Conservation (phyloP, 1,284 basidiomycete species). For the Cutaneotrichosporon mucoides region DNA sequence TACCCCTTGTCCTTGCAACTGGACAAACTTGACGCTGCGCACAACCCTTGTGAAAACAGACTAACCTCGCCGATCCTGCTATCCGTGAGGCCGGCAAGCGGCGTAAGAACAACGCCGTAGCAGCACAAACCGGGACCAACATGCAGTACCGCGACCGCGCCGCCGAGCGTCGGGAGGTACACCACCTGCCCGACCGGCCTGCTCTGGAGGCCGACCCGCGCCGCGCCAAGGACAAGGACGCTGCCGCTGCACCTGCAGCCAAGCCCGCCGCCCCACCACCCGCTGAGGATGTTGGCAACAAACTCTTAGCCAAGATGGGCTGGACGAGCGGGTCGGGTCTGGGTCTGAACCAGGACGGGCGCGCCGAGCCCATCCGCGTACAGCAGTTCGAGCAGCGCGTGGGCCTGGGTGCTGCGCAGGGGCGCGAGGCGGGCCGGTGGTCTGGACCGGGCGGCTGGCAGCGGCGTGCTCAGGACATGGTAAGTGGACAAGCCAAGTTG, state of each 20-base stretch:
- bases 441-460: conserved; percentile 50
- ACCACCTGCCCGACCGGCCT: conserved; percentile 83
- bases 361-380: conserved; percentile 79
- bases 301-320: conserved; percentile 90
- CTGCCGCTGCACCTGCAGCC: background rate
- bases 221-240: conserved; percentile 54
- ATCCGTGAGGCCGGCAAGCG: conserved; percentile 68
- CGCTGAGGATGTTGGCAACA: conserved; percentile 77
- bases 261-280: conserved; percentile 54
- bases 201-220: conserved; percentile 49
- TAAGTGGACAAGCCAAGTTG: conserved; percentile 15
- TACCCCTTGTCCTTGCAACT: background rate
- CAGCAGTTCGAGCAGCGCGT: conserved; percentile 79
- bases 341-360: conserved; percentile 70
- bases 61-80: conserved; percentile 68
- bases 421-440: conserved; percentile 72
- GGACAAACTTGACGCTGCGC: background rate
- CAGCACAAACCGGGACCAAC: conserved; percentile 19
- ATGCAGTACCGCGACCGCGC: conserved; percentile 84
- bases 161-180: conserved; percentile 76
- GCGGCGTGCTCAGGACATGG: conserved; percentile 38
- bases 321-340: conserved; percentile 87
- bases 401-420: conserved; percentile 82
- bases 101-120: conserved; percentile 58
- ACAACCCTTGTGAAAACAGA: conserved; percentile 54